Base-by-base conservation (phyloP, 352 stramenopile species). In the Pythium vanterpoolii region DNA sequence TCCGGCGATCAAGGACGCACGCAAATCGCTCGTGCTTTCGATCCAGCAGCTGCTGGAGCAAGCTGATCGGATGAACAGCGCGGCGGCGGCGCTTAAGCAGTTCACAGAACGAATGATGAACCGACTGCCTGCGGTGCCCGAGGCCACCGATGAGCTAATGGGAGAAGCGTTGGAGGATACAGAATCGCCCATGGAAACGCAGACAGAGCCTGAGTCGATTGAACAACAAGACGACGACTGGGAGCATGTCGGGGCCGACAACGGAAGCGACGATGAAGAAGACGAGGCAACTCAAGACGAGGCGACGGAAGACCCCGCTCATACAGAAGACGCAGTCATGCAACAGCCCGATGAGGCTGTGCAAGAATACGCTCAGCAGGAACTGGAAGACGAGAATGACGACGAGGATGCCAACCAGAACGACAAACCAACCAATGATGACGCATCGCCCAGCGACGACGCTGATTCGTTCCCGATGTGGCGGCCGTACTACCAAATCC, bases 401-500 rank as follows among this genome's bases (percentile, higher is more conserved):
- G 48, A 48, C 2, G 69, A 73, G 36, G 62, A 66, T 24, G 52
- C 63, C 11, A 31, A 44, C 8, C n/a, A 56, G 8, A 31, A 45
- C 6, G 48, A 56, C n/a, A 33, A 56, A 4, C 39, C 76, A 6
- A 28, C 56, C 34, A 47, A 60, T 13, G 59, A 66, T 16, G 48
- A 62, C 2, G 39, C 66, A 52, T 51, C 19, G 48, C 38, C 3
- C 1, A 46, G 73, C 18, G 38, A 43, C 47, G 67, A 75, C 44
- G 40, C 68, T 27, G 59, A 54, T 30, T 76, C 64, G 4, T 60
- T 87, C 2, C 77, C 77, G 1, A 64, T 77, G 34, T 87, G 75
- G 77, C 64, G 67, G 21, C 76, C 78, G 14, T 86, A 88, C 66
- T 88, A 86, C 66, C 73, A 83, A 58, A 59, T 84, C 11, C 72